Percentiles rank a stretch among this genome's conserved stretches.
phyloP scores from a whole-genome alignment of 495 filamentous ascomycete genomes.

The Neurospora africana region DNA sequence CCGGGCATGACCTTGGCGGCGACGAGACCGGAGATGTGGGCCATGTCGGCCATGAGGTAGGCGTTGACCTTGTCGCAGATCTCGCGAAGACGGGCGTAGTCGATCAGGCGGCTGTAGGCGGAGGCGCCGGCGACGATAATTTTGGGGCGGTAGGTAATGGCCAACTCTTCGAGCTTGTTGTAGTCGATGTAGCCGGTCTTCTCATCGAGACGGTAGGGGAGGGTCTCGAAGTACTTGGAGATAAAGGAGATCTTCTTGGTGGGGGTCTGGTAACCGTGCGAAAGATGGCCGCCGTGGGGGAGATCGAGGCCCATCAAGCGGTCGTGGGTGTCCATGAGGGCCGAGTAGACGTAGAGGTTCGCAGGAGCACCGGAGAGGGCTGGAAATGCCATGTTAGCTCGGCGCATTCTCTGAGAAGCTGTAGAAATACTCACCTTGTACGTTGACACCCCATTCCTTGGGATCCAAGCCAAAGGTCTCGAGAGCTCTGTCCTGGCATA shows the following conservation, averaged over 20 bases:
- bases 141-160: constrained; percentile 82
- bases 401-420: neutral
- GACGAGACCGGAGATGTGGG: constrained; percentile 92
- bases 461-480: constrained; percentile 74
- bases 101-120: constrained; percentile 88
- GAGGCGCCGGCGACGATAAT: constrained; percentile 91
- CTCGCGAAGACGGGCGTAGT: constrained; percentile 77
- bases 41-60: constrained; percentile 91
- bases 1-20: constrained; percentile 82
- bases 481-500: constrained; percentile 84
- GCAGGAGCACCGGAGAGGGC: constrained; percentile 92
- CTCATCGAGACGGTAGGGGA: constrained; percentile 88
- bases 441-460: constrained; percentile 95
- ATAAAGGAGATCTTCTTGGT: constrained; percentile 97
- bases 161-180: constrained; percentile 72
- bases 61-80: constrained; percentile 86
- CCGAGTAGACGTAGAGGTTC: constrained; percentile 92
- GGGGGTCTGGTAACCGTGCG: constrained; percentile 94
- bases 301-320: constrained; percentile 95
- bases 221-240: constrained; percentile 97
- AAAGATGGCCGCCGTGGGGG: constrained; percentile 92
- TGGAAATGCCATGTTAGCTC: constrained; percentile 21
- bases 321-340: constrained; percentile 82
- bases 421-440: constrained; percentile 59
- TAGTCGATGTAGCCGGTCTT: constrained; percentile 92